These are phyloP conservation scores for Tetracentron sinense DNA, from an alignment of 164 flowering plant species.

Conservation along the genomic window DNA sequence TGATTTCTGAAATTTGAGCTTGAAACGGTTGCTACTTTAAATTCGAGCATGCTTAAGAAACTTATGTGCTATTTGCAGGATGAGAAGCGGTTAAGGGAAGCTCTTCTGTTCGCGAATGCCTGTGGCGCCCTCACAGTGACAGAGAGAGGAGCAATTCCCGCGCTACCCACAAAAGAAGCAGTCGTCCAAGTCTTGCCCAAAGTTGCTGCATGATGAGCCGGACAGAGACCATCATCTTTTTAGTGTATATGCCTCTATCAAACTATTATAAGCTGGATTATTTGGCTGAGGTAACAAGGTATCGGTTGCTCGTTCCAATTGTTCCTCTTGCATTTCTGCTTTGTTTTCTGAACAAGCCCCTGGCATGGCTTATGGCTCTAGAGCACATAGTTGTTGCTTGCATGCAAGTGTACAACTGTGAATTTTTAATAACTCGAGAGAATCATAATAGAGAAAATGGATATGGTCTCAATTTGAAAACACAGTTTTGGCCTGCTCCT, in stretches of 20 bases:
- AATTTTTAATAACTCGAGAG: no score
- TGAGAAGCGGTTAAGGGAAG: conserved; percentile 64
- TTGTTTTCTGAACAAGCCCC: not conserved
- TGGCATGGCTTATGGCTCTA: no score
- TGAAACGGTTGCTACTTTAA: no score
- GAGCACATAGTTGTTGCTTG: no score
- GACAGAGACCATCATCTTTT: not conserved
- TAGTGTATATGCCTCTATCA: conserved; percentile 1
- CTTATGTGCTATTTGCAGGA: conserved; percentile 42
- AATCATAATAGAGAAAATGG: no score
- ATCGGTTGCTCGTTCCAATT: not conserved
- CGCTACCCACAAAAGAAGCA: conserved; percentile 52
- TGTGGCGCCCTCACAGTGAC: conserved; percentile 90
- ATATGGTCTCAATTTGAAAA: no score
- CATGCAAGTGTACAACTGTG: no score
- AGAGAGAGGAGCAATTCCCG: conserved; percentile 70
- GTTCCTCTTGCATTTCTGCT: not conserved
- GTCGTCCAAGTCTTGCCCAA: conserved; percentile 30
- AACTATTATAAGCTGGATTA: not conserved
- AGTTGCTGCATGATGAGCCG: conserved; percentile 17
- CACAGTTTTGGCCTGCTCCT: no score
- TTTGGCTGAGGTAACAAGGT: not conserved
- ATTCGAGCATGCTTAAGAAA: no score
- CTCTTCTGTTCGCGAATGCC: conserved; percentile 76
- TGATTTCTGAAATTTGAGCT: no score